phyloP scores from a whole-genome alignment of 371 early-diverging fungal species.

The Mortierella sp. region DNA sequence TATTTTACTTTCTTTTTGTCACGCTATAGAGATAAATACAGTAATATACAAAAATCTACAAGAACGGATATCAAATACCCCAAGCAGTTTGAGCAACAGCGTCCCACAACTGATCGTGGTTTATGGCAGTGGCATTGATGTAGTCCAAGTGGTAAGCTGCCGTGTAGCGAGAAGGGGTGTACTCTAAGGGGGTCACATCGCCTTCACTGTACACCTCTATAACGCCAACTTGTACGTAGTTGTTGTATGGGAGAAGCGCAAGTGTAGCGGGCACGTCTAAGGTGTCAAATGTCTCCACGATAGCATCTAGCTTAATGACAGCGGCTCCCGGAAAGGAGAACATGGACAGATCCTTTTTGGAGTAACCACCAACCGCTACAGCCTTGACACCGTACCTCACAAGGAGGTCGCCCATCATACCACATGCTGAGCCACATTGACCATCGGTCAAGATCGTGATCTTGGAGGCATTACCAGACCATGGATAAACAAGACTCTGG shows the following conservation, averaged over 20 bases:
- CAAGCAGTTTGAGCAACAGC: slow-evolving; percentile 27
- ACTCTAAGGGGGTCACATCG: slow-evolving; percentile 25
- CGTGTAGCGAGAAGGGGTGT: slow-evolving; percentile 5
- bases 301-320: neutral
- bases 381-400: slow-evolving; percentile 27
- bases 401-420: slow-evolving; percentile 24
- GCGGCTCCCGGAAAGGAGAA: slow-evolving; percentile 34
- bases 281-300: slow-evolving; percentile 8
- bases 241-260: slow-evolving; percentile 12
- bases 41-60: neutral
- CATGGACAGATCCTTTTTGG: slow-evolving; percentile 21
- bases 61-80: neutral
- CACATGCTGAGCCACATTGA: slow-evolving; percentile 38
- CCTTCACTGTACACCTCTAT: slow-evolving; percentile 3
- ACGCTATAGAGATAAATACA: neutral
- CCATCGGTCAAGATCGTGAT: slow-evolving; percentile 31
- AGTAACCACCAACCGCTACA: slow-evolving; percentile 22
- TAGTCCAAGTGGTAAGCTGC: slow-evolving; percentile 27
- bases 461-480: slow-evolving; percentile 24
- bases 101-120: slow-evolving; percentile 24
- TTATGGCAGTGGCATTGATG: slow-evolving; percentile 16
- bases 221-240: neutral
- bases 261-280: neutral
- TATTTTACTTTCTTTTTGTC: too few relatives aligned
- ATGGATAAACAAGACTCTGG: slow-evolving; percentile 11